Evolutionary conservation across 495 filamentous ascomycete species (phyloP).

Genomic region (Neurospora sp.): DNA sequence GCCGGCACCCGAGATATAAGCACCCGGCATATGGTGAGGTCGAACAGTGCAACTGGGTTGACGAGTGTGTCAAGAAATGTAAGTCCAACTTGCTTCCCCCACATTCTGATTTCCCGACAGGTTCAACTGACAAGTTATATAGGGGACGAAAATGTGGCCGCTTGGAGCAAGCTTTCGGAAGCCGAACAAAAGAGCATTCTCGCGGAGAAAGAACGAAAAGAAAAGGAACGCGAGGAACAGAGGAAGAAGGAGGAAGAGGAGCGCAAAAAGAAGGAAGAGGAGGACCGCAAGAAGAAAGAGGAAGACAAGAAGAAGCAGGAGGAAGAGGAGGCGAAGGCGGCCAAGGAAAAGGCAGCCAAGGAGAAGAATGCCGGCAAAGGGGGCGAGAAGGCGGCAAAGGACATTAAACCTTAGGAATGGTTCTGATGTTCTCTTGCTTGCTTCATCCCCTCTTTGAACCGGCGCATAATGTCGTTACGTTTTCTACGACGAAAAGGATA

Average conservation of each 20-base stretch:
- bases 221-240: conserved; percentile 15
- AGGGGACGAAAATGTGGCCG: conserved; percentile 40
- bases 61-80: conserved; percentile 45
- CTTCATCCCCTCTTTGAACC: not conserved
- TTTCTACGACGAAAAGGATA: not conserved
- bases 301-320: conserved; percentile 3
- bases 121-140: not conserved
- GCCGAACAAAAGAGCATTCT: conserved; percentile 41
- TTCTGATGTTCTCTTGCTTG: not conserved
- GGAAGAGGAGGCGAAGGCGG: conserved; percentile 4
- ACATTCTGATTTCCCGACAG: not conserved
- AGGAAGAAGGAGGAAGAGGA: conserved; percentile 13
- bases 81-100: not conserved
- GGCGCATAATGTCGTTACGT: not conserved
- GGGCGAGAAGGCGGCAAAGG: not conserved
- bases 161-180: conserved; percentile 33
- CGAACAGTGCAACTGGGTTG: conserved; percentile 53
- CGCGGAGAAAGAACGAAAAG: conserved; percentile 25
- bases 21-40: conserved; percentile 54
- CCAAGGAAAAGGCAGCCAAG: conserved; percentile 2
- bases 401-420: not conserved
- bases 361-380: conserved; percentile 1
- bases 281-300: conserved; percentile 7
- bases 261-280: conserved; percentile 8
- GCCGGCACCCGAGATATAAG: conserved; percentile 45